Evolutionary conservation across 1,139 yeast species (phyloP), one percentile per base, ranked within the genome.

Genomic region (Spathaspora jeffriesii): DNA sequence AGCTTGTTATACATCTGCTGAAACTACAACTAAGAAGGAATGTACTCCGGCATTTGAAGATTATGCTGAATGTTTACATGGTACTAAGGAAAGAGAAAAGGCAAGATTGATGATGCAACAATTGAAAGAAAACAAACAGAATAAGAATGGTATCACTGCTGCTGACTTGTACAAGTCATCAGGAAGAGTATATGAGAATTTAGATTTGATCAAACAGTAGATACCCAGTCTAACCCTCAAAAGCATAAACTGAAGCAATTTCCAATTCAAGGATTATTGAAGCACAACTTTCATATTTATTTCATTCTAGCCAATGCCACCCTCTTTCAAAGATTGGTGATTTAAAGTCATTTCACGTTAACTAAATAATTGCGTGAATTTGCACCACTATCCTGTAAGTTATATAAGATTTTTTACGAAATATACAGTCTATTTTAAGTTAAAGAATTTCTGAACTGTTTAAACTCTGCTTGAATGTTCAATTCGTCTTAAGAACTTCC

Each of bases 51-150:
- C 64, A 43, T 74, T 68, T 53, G 79, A 75, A 53, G 80, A 75
- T 63, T 75, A 74, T 65, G 70, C 65, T 52, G 80, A 75, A 57
- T 75, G 80, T 57, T 71, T 75, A 60, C 79, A 75, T 58, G 79
- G 79, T 21, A 65, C 58, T 56, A 75, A 75, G 60, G 80, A 75
- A 59, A 71, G 78, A 58, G 79, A 73, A 64, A 73, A 66, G 59
- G 68, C 71, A 43, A 69, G 79, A 64, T 61, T 72, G 49, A 67
- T 74, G 77, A 62, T 71, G 57, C 73, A 74, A 56, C 79, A 75
- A 58, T 71, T 75, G 62, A 72, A 72, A 56, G 76, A 72, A 27
- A 75, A 75, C 56, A 78, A 71, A 56, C 58, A 58, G 28, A 61
- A 65, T 40, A 67, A 72, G 56, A 64, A 61, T 23, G 79, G 79